phyloP scores from a whole-genome alignment of 2,329 filamentous ascomycete genomes.

The Microcyclosporella mali region DNA sequence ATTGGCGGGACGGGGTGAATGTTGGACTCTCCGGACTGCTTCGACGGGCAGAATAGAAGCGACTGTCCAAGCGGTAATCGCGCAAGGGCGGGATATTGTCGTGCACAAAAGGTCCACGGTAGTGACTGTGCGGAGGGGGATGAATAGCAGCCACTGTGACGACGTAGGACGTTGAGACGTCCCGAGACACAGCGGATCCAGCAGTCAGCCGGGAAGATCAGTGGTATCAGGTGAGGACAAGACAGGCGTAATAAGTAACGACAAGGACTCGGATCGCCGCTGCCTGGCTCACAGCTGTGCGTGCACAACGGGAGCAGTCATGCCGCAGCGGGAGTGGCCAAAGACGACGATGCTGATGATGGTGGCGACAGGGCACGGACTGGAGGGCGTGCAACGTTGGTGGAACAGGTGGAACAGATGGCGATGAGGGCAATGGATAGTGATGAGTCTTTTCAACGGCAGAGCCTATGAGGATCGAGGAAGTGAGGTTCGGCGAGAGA shows the following conservation, averaged over 20 bases:
- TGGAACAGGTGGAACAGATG: background rate
- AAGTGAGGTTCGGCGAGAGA: too few relatives aligned
- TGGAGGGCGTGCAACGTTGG: background rate
- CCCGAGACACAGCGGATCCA: slow-evolving; percentile 6
- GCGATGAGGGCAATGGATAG: slow-evolving; percentile 12
- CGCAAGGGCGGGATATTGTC: slow-evolving; percentile 7
- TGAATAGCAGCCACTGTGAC: slow-evolving; percentile 29
- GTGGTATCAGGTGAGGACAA: background rate
- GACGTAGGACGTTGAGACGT: slow-evolving; percentile 24
- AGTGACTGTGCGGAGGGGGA: slow-evolving; percentile 22
- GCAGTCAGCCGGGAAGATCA: background rate
- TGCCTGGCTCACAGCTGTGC: slow-evolving; percentile 7
- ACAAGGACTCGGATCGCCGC: background rate
- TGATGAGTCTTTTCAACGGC: slow-evolving; percentile 9
- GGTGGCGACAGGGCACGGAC: background rate
- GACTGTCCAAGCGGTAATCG: slow-evolving; percentile 6
- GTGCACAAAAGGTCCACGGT: slow-evolving; percentile 14
- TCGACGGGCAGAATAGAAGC: slow-evolving; percentile 8
- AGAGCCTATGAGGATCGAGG: background rate
- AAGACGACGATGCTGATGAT: background rate
- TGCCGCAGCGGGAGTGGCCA: too few relatives aligned
- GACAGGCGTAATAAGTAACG: too few relatives aligned
- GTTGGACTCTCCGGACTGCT: slow-evolving; percentile 13
- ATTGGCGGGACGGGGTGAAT: slow-evolving; percentile 25
- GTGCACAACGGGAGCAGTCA: background rate